phyloP scores from a whole-genome alignment of 257 asterid species.

The Ophiorrhiza pumila region DNA sequence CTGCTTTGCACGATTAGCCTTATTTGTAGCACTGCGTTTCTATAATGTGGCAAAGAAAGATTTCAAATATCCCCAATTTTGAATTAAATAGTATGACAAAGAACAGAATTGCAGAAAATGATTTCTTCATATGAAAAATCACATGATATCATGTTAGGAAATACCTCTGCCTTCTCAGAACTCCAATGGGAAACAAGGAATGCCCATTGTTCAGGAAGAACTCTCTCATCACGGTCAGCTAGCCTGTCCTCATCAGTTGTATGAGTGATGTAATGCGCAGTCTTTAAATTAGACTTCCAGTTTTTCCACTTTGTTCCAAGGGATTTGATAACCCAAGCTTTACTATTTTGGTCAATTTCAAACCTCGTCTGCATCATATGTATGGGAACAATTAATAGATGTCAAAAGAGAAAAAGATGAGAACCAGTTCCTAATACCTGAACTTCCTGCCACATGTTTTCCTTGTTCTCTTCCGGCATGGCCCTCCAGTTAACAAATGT shows the following conservation, averaged over 20 bases:
- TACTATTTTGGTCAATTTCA: constrained; percentile 28
- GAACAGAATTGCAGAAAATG: neutral
- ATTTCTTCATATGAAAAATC: neutral
- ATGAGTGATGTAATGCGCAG: constrained; percentile 29
- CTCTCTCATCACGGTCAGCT: constrained; percentile 42
- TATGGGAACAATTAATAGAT: neutral
- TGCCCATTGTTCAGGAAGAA: constrained; percentile 47
- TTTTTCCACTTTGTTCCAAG: constrained; percentile 35
- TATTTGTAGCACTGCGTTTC: constrained; percentile 38
- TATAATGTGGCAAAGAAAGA: constrained; percentile 8
- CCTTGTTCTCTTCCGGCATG: constrained; percentile 32
- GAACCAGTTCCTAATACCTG: constrained; percentile 23
- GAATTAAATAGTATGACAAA: neutral
- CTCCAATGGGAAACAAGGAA: constrained; percentile 38
- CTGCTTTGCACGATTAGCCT: constrained; percentile 29
- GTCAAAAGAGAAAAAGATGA: neutral
- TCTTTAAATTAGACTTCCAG: constrained; percentile 34
- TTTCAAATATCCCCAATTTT: neutral
- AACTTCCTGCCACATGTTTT: constrained; percentile 36
- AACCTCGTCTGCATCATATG: constrained; percentile 28
- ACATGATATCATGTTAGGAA: neutral
- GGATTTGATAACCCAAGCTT: constrained; percentile 32
- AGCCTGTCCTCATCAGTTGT: constrained; percentile 37
- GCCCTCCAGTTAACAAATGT: constrained; percentile 37
- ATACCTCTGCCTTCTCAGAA: constrained; percentile 36